Evolutionary conservation across 352 stramenopile species (phyloP), one percentile per base, ranked within the genome.

Genomic region (Phytopythium montanum): DNA sequence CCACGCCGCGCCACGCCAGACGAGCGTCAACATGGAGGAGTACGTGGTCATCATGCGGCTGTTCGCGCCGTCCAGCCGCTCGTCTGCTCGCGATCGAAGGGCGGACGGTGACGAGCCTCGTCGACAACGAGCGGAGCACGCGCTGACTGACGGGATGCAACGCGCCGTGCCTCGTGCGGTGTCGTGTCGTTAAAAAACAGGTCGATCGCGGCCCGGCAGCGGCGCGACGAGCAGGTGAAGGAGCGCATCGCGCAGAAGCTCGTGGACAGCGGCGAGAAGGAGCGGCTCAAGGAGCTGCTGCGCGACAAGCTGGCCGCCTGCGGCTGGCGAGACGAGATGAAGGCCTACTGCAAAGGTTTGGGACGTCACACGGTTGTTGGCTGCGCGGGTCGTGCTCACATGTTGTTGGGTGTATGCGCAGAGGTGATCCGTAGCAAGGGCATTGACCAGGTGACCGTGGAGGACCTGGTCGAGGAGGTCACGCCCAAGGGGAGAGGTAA

Each of bases 401-500:
- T 8, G 12, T 10, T 14, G 41, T 26, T 54, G 34, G 18, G 34
- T 64, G 16, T 31, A 16, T 16, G 38, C 52, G 71, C 68, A 94
- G 93, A 98, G 68, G 81, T 98, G 38, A 98, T 98, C 61, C 76
- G 89, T 52, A 95, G 73, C 63, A 98, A 98, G 60, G 94, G 92
- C 23, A 91, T 98, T 55, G 88, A 98, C 61, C 88, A 97, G 69
- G 95, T 98, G 54, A 98, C 91, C 0, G 90, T 98, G 39, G 94
- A 98, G 61, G 92, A 98, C 62, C 70, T 98, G 46, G 87, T 98
- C 21, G 81, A 94, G 28, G 89, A 97, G 62, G 96, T 98, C 59
- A 97, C 88, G 19, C 93, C 90, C 13, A 83, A 84, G 75, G 92
- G 85, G 51, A 74, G 83, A 84, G 79, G 82, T 92, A 65, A 18